Conservation (phyloP, 2,329 filamentous ascomycete species). For the Canariomyces notabilis region DNA sequence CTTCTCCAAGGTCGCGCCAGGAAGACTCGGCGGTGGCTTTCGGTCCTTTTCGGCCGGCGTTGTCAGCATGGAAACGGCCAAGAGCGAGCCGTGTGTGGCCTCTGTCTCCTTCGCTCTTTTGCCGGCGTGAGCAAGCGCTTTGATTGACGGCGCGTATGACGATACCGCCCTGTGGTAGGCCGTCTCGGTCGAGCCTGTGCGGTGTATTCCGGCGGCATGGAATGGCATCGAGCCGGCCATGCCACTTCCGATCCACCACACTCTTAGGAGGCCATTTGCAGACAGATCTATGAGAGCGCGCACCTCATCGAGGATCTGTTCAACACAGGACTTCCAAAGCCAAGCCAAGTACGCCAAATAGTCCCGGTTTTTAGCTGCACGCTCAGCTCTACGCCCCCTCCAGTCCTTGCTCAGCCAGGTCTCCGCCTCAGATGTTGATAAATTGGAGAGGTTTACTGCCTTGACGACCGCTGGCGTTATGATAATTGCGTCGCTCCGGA, state of each 20-base stretch:
- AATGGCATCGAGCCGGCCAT: constrained; percentile 4
- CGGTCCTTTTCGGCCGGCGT: neutral
- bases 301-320: neutral
- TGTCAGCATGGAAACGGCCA: constrained; percentile 3
- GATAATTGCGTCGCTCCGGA: neutral
- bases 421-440: neutral
- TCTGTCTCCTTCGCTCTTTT: neutral
- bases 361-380: neutral
- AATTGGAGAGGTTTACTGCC: neutral
- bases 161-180: neutral
- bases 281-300: neutral
- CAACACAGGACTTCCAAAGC: constrained; percentile 5
- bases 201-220: constrained; percentile 1
- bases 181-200: neutral
- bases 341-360: constrained; percentile 2
- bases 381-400: neutral
- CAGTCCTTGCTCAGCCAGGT: neutral
- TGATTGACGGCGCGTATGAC: constrained; percentile 3
- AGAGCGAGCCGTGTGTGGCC: neutral
- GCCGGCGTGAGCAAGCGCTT: neutral
- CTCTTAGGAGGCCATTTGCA: neutral
- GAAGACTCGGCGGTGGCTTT: neutral
- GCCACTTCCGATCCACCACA: constrained; percentile 8
- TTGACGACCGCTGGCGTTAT: neutral
- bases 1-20: neutral